phyloP scores from a whole-genome alignment of 768 basidiomycete species.

The Rhizopogon sp. region DNA sequence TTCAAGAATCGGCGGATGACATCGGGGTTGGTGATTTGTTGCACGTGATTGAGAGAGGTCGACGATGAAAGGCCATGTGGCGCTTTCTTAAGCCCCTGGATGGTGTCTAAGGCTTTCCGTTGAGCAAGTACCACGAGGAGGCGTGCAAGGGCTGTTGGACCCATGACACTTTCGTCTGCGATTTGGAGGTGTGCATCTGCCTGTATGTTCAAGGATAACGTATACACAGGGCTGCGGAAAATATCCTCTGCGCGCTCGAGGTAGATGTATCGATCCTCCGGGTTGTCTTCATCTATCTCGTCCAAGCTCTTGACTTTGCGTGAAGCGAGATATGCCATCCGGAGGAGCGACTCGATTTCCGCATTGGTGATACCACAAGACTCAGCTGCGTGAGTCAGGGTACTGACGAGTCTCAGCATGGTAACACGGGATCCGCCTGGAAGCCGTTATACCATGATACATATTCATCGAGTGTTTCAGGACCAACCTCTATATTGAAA shows the following conservation, averaged over 20 bases:
- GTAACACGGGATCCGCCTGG: constrained; percentile 19
- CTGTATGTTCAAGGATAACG: constrained; percentile 7
- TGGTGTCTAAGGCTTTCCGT: constrained; percentile 17
- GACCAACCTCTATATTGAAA: constrained; percentile 17
- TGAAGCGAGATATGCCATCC: constrained; percentile 17
- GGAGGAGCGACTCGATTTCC: constrained; percentile 23
- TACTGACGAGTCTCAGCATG: constrained; percentile 23
- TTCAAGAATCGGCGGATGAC: constrained; percentile 19
- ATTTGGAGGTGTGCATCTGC: constrained; percentile 15
- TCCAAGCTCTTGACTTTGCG: constrained; percentile 8
- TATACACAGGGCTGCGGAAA: constrained; percentile 17
- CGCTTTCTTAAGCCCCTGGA: constrained; percentile 13
- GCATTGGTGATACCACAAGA: constrained; percentile 16
- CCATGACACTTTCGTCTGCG: constrained; percentile 18
- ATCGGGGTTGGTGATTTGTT: constrained; percentile 21
- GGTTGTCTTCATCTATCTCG: background rate
- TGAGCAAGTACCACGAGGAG: constrained; percentile 25
- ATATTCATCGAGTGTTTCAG: background rate
- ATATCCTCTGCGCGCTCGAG: constrained; percentile 14
- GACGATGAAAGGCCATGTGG: constrained; percentile 17
- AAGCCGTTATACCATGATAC: background rate
- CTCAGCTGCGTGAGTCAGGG: constrained; percentile 12
- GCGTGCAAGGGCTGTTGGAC: constrained; percentile 22
- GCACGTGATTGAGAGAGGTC: constrained; percentile 16
- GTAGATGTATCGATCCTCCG: background rate